Percentiles rank a stretch among this genome's conserved stretches.
These are phyloP conservation scores for Oryza meridionalis DNA, from an alignment of 176 grass and related monocot genomes.

Conservation along the genomic window DNA sequence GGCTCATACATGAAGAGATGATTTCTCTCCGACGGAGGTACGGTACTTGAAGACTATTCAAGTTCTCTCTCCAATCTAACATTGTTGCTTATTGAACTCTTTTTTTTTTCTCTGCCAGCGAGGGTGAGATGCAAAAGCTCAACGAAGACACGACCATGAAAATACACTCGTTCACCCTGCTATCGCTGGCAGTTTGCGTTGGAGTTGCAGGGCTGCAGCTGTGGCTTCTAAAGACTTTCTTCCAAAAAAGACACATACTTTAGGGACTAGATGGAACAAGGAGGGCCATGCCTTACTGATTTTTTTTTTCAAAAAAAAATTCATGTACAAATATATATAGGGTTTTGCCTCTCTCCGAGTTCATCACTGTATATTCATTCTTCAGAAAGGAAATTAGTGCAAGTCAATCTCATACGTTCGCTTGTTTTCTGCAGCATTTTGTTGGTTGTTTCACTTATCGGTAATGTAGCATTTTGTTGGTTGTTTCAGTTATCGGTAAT, in stretches of 20 bases:
- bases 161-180: constrained; percentile 51
- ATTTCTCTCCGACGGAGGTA: constrained; percentile 54
- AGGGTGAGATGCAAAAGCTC: constrained; percentile 49
- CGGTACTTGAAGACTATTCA: neutral
- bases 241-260: constrained; percentile 55
- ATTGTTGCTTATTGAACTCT: neutral
- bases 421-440: neutral
- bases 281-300: neutral
- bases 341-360: neutral
- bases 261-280: constrained; percentile 1
- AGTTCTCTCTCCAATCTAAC: neutral
- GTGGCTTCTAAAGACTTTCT: constrained; percentile 61
- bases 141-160: constrained; percentile 51
- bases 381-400: neutral
- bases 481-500: neutral
- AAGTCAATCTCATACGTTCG: neutral
- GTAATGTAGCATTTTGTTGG: neutral
- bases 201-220: constrained; percentile 54
- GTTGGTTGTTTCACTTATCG: neutral
- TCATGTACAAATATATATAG: neutral
- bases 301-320: neutral
- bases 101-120: constrained; percentile 35
- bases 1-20: constrained; percentile 65
- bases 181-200: constrained; percentile 54
- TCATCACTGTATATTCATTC: neutral